Percentiles rank a stretch among this genome's conserved stretches.
Evolutionary conservation across 2,329 filamentous ascomycete genomes (phyloP).

Genomic region (Alternaria sp.): DNA sequence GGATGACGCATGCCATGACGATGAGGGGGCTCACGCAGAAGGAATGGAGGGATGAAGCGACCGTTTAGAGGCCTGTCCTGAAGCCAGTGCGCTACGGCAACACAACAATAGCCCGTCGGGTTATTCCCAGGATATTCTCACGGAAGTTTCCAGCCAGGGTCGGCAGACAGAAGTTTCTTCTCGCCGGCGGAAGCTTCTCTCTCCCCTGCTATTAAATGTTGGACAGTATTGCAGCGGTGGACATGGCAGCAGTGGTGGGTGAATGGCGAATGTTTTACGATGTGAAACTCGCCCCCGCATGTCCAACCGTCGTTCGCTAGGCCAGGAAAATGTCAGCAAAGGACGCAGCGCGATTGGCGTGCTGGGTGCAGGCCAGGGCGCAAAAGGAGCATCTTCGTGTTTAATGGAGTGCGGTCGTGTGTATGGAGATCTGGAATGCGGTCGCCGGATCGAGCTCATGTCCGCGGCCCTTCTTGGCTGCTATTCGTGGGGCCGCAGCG

Average conservation of each 20-base stretch:
- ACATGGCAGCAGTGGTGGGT: neutral
- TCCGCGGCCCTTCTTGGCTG: slow-evolving; percentile 2
- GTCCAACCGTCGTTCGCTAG: neutral
- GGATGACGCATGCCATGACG: slow-evolving; percentile 1
- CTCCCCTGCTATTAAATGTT: neutral
- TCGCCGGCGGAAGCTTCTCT: neutral
- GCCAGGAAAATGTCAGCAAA: neutral
- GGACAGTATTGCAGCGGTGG: neutral
- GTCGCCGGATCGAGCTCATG: slow-evolving; percentile 1
- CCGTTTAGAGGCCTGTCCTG: slow-evolving; percentile 6
- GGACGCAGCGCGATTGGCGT: neutral
- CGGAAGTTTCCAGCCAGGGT: neutral
- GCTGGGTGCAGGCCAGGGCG: neutral
- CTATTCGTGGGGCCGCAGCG: slow-evolving; percentile 4
- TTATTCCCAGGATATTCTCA: neutral
- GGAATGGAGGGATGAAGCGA: slow-evolving; percentile 5
- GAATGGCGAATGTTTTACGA: neutral
- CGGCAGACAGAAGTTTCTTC: neutral
- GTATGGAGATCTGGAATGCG: slow-evolving; percentile 1
- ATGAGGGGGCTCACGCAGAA: neutral
- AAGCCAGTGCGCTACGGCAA: slow-evolving; percentile 1
- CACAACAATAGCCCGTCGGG: slow-evolving; percentile 9
- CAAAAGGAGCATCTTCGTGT: neutral
- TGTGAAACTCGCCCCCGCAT: slow-evolving; percentile 5
- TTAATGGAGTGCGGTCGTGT: neutral